Conservation (phyloP, 768 basidiomycete species). For the Podaxis sp. region DNA sequence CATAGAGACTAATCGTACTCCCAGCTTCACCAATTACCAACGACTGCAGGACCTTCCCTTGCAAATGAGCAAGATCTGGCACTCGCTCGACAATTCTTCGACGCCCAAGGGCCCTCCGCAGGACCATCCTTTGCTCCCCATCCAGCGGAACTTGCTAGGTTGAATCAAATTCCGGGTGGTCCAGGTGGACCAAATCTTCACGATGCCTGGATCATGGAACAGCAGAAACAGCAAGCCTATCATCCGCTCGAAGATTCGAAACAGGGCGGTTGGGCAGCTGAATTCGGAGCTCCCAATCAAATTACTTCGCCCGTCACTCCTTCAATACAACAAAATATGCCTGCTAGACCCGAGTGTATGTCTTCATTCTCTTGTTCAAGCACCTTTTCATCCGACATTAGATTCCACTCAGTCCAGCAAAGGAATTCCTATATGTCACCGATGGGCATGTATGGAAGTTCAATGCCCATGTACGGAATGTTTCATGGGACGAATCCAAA, state of each 20-base stretch:
- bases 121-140: conserved; percentile 36
- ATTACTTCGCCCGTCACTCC: conserved; percentile 22
- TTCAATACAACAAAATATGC: conserved; percentile 34
- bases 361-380: conserved; percentile 4
- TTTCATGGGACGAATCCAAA: conserved; percentile 32
- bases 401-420: conserved; percentile 36
- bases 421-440: conserved; percentile 38
- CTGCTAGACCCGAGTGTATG: conserved; percentile 40
- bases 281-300: conserved; percentile 43
- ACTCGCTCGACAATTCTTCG: conserved; percentile 81
- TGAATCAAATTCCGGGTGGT: conserved; percentile 30
- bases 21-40: conserved; percentile 77
- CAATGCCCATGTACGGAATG: conserved; percentile 40
- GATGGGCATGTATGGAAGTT: conserved; percentile 32
- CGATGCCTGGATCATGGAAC: conserved; percentile 55
- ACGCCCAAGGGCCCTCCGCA: conserved; percentile 35
- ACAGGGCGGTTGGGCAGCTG: conserved; percentile 51
- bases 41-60: conserved; percentile 42
- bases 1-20: neutral
- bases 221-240: conserved; percentile 37
- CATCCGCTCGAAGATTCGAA: conserved; percentile 35
- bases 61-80: conserved; percentile 67
- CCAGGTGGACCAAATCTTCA: conserved; percentile 36
- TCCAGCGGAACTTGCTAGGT: conserved; percentile 29
- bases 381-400: neutral